A percentile compares a stretch with the other conserved stretches of the same genome.
Conservation (phyloP, 139 green algal species). For the Haematococcus lacustris region DNA sequence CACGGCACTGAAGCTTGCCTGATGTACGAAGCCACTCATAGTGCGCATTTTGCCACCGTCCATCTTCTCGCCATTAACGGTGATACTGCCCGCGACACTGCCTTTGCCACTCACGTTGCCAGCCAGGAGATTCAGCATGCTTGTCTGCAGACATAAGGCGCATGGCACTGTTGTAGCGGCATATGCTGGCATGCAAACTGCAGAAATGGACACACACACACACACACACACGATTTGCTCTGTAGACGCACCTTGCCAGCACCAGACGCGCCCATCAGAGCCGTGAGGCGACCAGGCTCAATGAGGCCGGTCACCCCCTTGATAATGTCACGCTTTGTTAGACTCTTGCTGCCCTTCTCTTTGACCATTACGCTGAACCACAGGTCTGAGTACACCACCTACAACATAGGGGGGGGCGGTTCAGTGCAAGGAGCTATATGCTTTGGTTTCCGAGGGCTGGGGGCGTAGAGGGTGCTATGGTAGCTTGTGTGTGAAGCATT, state of each 20-base stretch:
- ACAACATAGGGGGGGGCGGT: too few species aligned
- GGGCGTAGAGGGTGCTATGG: too few species aligned
- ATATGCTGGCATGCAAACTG: background rate
- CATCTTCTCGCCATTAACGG: slow-evolving; percentile 8
- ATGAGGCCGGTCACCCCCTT: slow-evolving; percentile 13
- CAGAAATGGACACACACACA: background rate
- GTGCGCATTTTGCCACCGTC: background rate
- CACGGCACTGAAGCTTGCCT: background rate
- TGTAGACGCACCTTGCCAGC: slow-evolving; percentile 14
- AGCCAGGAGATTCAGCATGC: slow-evolving; percentile 17
- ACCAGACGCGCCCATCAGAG: slow-evolving; percentile 21
- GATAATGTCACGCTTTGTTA: slow-evolving; percentile 1
- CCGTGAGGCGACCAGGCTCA: slow-evolving; percentile 6
- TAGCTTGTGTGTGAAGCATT: too few species aligned
- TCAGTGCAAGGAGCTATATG: too few species aligned
- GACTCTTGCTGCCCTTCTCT: background rate
- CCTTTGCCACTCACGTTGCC: background rate
- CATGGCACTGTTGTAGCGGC: background rate
- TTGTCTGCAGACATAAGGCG: background rate
- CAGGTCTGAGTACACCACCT: slow-evolving; percentile 6
- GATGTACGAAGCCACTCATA: slow-evolving; percentile 19
- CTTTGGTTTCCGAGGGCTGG: too few species aligned
- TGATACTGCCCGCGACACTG: background rate
- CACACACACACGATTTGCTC: background rate
- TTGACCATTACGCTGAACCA: background rate